Evolutionary conservation across 768 basidiomycete species (phyloP), one percentile per base, ranked within the genome.

Genomic region (Tubosaeta sp.): DNA sequence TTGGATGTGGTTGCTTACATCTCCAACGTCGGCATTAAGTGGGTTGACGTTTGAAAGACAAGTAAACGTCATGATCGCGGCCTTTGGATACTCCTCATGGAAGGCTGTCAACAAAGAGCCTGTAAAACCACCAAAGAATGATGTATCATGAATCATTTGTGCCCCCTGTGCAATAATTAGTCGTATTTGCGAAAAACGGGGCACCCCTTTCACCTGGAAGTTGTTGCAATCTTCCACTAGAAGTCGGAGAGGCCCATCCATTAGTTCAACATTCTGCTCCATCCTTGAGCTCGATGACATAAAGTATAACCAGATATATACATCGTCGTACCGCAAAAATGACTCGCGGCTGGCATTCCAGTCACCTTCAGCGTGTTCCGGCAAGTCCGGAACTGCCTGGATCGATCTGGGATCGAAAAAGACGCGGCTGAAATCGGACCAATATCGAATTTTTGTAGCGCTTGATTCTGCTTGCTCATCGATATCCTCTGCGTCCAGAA

Each of bases 201-300:
- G n/a, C n/a, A n/a, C n/a, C n/a, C n/a, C n/a, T 18, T 6, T 48
- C 56, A 86, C 88, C 79, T 90, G 89, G 13, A 85, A 73, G 46
- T 78, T 77, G 62, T 90, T 78, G 60, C 86, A 87, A 56, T 89
- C 87, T 62, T 92, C 89, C 5, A 87, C 74, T 48, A 86, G 78
- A 14, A 76, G 69, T 16, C 89, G 77, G 46, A 90, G 71, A 12
- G 81, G 73, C 5, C 78, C 81, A 38, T 90, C 87, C 79, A 88
- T 83, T 43, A 90, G 59, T 44, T 77, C 77, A n/a, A 68, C 69
- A 39, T 81, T 77, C 87, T 90, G 50, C 7, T 19, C 21, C 40
- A 34, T 38, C n/a, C 39, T 35, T 57, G 25, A 57, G 44, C 36
- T 2, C 16, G 9, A 14, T 24, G 46, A 27, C 9, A 38, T 27